phyloP scores from a whole-genome alignment of 768 basidiomycete genomes.

The Infundibulicybe gibba region DNA sequence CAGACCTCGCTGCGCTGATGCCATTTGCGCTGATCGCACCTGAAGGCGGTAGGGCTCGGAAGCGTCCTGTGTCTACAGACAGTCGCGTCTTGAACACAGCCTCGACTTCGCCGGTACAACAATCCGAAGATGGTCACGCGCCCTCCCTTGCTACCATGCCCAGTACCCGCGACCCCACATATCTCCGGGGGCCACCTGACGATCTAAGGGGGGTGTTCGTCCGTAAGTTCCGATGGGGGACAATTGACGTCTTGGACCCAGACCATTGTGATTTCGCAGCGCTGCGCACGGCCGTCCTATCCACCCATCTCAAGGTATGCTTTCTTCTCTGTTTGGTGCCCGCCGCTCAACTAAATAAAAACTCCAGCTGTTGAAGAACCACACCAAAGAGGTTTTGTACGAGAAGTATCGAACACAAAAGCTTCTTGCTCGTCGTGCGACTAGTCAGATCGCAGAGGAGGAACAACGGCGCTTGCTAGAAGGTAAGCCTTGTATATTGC shows the following conservation, averaged over 20 bases:
- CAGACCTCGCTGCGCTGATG: constrained; percentile 53
- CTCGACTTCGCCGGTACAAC: constrained; percentile 26
- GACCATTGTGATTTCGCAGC: constrained; percentile 86
- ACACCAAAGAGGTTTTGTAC: constrained; percentile 87
- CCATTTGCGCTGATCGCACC: constrained; percentile 83
- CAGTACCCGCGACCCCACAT: constrained; percentile 32
- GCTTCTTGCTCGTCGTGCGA: constrained; percentile 81
- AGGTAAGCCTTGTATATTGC: constrained; percentile 38
- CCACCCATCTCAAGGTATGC: constrained; percentile 80
- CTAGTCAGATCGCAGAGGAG: constrained; percentile 72
- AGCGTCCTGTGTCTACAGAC: constrained; percentile 29
- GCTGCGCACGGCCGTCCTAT: constrained; percentile 78
- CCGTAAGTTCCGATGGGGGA: constrained; percentile 85
- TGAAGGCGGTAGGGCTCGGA: constrained; percentile 44
- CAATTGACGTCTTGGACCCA: constrained; percentile 81
- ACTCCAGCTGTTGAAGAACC: constrained; percentile 69
- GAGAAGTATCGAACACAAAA: constrained; percentile 93
- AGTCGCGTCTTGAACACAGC: constrained; percentile 18
- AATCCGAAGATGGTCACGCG: constrained; percentile 42
- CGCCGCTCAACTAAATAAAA: neutral
- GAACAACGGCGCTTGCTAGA: constrained; percentile 69
- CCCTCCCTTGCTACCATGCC: constrained; percentile 32
- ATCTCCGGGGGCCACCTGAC: constrained; percentile 55
- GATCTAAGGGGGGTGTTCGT: constrained; percentile 73
- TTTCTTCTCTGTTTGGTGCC: neutral